These are phyloP conservation scores for Musa schizocarpa DNA, from an alignment of 176 grass and related monocot genomes.

Conservation along the genomic window DNA sequence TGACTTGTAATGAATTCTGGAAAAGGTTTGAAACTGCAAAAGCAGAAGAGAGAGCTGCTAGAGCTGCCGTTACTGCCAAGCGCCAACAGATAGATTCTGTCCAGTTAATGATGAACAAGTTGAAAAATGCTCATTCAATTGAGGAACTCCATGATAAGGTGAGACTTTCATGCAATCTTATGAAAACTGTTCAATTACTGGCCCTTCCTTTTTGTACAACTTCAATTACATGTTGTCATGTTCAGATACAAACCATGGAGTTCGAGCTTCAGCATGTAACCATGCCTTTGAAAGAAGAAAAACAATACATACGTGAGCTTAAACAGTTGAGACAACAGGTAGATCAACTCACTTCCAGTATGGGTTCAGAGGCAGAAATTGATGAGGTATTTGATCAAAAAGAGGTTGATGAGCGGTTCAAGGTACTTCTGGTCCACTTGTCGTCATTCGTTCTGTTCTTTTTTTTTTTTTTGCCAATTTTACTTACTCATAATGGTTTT, in stretches of 20 bases:
- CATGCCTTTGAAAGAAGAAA: constrained; percentile 76
- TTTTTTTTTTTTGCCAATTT: constrained; percentile 17
- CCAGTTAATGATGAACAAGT: constrained; percentile 54
- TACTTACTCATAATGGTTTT: constrained; percentile 14
- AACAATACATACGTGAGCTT: constrained; percentile 68
- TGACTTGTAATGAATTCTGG: constrained; percentile 30
- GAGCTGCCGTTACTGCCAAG: constrained; percentile 53
- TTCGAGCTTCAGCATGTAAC: constrained; percentile 66
- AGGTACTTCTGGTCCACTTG: constrained; percentile 31
- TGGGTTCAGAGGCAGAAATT: constrained; percentile 64
- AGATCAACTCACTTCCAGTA: constrained; percentile 49
- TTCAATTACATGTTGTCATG: constrained; percentile 2
- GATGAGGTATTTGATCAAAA: constrained; percentile 68
- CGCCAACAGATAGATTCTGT: constrained; percentile 50
- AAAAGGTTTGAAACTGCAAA: constrained; percentile 44
- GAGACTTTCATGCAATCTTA: constrained; percentile 10
- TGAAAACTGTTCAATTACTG: neutral
- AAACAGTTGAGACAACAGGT: constrained; percentile 72
- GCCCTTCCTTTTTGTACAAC: constrained; percentile 7
- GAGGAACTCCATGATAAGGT: constrained; percentile 89
- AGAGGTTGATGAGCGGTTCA: constrained; percentile 68
- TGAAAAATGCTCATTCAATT: constrained; percentile 79
- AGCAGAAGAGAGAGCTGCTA: constrained; percentile 51
- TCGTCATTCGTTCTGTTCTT: constrained; percentile 3
- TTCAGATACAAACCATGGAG: constrained; percentile 71